phyloP scores from a whole-genome alignment of 106 monocot species.

The Dioscorea alata region DNA sequence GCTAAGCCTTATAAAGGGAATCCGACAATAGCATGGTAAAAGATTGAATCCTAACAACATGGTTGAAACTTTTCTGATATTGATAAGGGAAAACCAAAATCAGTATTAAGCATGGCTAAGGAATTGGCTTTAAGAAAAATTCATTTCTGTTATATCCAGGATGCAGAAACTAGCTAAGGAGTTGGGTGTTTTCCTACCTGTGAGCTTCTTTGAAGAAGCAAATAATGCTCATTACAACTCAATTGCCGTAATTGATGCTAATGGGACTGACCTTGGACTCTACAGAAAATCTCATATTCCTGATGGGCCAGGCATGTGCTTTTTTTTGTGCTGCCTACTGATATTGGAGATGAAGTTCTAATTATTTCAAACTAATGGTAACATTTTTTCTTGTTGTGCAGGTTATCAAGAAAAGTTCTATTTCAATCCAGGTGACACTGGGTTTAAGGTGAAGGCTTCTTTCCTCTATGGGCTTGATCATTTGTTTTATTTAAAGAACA shows the following conservation, averaged over 20 bases:
- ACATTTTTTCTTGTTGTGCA: slow-evolving; percentile 15
- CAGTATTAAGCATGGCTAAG: no score
- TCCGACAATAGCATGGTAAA: slow-evolving; percentile 70
- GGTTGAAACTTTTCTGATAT: not conserved
- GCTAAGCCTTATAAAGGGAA: slow-evolving; percentile 87
- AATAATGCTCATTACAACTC: slow-evolving; percentile 99
- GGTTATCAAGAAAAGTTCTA: slow-evolving; percentile 98
- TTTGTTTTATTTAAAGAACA: not conserved
- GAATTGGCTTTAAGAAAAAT: not conserved
- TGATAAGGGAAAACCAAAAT: no score
- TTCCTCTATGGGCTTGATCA: not conserved
- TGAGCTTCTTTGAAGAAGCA: slow-evolving; percentile 98
- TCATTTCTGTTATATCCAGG: slow-evolving; percentile 18
- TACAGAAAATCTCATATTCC: slow-evolving; percentile 99
- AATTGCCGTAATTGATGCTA: slow-evolving; percentile 82
- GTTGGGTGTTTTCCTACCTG: slow-evolving; percentile 85
- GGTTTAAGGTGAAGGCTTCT: slow-evolving; percentile 64
- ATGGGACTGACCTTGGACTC: slow-evolving; percentile 92
- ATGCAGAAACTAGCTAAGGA: slow-evolving; percentile 97
- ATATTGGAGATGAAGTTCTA: no score
- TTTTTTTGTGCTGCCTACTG: not conserved
- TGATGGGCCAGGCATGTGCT: slow-evolving; percentile 79
- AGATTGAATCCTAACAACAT: not conserved
- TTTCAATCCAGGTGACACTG: slow-evolving; percentile 95
- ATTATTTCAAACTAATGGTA: not conserved